Conservation (phyloP, 2,329 filamentous ascomycete genomes). For the Botrytis medusae region DNA sequence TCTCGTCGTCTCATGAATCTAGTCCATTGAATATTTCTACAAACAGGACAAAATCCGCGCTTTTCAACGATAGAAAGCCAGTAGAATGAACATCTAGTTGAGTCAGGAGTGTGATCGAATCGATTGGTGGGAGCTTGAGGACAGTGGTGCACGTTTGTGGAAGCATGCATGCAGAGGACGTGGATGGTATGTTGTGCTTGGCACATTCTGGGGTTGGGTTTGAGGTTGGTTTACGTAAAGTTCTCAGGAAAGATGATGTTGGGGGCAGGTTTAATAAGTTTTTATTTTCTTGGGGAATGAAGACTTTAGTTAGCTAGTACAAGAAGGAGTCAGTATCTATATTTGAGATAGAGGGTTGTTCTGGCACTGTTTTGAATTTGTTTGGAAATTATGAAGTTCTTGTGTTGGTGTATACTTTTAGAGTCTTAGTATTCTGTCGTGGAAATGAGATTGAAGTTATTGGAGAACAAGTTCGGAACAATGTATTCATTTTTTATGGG, state of each 20-base stretch:
- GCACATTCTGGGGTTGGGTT: background rate
- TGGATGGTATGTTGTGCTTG: background rate
- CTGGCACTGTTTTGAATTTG: background rate
- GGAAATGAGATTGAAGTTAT: background rate
- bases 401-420: fast-evolving
- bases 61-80: background rate
- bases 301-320: background rate
- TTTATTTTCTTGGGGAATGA: background rate
- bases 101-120: background rate
- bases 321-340: background rate
- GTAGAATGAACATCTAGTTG: background rate
- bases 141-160: background rate
- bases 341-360: background rate
- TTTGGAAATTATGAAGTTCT: background rate
- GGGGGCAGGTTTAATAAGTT: background rate
- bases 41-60: background rate
- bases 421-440: fast-evolving
- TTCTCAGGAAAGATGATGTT: too few relatives aligned
- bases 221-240: too few relatives aligned
- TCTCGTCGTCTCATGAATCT: background rate
- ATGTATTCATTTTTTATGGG: background rate
- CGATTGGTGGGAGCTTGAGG: background rate
- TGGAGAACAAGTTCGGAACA: background rate
- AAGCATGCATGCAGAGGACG: background rate
- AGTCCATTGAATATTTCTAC: background rate